Percentiles rank a stretch among this genome's conserved stretches.
These are phyloP conservation scores for Physcomitrellopsis africana DNA, from an alignment of 225 moss, liverwort and hornwort species.

Conservation along the genomic window DNA sequence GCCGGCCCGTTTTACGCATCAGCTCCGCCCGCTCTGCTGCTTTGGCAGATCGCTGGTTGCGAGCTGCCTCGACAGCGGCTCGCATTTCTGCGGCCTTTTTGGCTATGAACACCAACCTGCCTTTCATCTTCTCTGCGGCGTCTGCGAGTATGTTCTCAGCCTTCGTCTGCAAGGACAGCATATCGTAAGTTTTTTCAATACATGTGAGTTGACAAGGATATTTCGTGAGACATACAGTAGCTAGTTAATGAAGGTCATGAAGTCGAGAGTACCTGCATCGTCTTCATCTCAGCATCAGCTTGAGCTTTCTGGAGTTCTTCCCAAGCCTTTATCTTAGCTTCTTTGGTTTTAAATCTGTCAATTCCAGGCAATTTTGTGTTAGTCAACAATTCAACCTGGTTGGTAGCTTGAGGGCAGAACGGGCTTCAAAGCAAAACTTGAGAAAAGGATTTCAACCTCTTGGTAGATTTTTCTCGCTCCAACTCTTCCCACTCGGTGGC, in stretches of 20 bases:
- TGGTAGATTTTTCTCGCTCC: constrained; percentile 28
- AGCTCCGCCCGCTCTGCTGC: constrained; percentile 33
- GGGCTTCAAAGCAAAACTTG: neutral
- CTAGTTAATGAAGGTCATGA: too few species aligned
- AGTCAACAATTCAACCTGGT: too few species aligned
- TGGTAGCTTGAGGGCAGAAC: too few species aligned
- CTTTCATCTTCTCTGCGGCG: constrained; percentile 43
- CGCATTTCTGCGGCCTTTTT: constrained; percentile 46
- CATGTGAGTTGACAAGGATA: neutral
- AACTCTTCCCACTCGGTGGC: constrained; percentile 40
- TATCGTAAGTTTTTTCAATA: neutral
- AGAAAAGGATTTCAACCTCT: constrained; percentile 31
- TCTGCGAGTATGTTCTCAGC: constrained; percentile 38
- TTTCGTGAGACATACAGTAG: too few species aligned
- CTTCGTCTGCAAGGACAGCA: constrained; percentile 28
- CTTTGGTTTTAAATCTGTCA: constrained; percentile 38
- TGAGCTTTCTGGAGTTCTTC: constrained; percentile 40
- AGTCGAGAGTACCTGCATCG: constrained; percentile 28
- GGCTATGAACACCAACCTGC: constrained; percentile 10
- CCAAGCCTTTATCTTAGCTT: constrained; percentile 46
- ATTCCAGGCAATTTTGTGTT: neutral
- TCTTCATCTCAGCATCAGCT: constrained; percentile 49
- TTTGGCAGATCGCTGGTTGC: constrained; percentile 28
- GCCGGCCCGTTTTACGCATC: constrained; percentile 33
- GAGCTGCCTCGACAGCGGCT: constrained; percentile 33